Evolutionary conservation across 1,139 yeast genomes (phyloP).

Genomic region (Debaryomyces robertsiae): DNA sequence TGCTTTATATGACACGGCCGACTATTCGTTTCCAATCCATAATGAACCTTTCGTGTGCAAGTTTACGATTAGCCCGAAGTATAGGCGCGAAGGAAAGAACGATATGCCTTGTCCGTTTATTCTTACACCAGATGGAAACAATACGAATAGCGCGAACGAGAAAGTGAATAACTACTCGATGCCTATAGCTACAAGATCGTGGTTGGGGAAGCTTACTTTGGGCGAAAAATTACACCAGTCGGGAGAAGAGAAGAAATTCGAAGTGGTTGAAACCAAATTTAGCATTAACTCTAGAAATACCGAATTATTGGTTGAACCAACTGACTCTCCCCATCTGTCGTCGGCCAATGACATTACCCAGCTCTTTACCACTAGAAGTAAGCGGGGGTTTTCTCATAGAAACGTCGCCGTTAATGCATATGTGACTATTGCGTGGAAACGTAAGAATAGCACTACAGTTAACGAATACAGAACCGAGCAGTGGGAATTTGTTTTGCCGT

Average conservation of each 20-base stretch:
- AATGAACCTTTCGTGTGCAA: conserved; percentile 38
- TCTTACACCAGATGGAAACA: conserved; percentile 13
- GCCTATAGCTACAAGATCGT: conserved; percentile 50
- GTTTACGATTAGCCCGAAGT: conserved; percentile 42
- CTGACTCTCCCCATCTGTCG: conserved; percentile 12
- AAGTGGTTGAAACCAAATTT: conserved; percentile 26
- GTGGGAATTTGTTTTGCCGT: conserved; percentile 58
- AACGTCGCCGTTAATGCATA: conserved; percentile 35
- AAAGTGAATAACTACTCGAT: conserved; percentile 24
- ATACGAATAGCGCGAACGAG: conserved; percentile 11
- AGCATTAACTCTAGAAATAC: conserved; percentile 31
- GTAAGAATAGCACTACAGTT: conserved; percentile 22
- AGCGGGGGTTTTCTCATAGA: conserved; percentile 43
- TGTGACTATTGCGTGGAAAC: conserved; percentile 36
- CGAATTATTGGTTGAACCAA: conserved; percentile 31
- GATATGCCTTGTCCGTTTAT: conserved; percentile 51
- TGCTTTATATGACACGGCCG: conserved; percentile 34
- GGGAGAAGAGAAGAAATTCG: conserved; percentile 18
- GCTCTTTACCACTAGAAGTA: conserved; percentile 39
- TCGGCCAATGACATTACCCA: conserved; percentile 17
- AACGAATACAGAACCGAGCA: conserved; percentile 35
- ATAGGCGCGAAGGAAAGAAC: conserved; percentile 21
- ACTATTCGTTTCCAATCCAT: conserved; percentile 32
- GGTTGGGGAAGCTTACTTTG: conserved; percentile 41
- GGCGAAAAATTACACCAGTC: conserved; percentile 13